Evolutionary conservation across 2,329 filamentous ascomycete genomes (phyloP).

Genomic region (Massarina eburnea): DNA sequence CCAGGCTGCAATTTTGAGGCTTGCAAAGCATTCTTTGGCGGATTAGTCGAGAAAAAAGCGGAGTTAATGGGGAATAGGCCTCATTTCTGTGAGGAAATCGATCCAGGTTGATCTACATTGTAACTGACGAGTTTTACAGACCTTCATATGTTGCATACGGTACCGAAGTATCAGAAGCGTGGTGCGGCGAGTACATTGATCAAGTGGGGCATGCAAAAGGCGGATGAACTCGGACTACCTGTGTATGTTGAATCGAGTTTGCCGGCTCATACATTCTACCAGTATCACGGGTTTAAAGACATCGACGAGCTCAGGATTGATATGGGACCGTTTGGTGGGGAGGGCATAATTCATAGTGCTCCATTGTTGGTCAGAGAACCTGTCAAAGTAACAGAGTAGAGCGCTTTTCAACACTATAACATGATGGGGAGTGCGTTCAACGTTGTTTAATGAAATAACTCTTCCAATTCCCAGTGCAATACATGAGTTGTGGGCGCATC

Average conservation of each 20-base stretch:
- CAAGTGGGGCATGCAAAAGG: slow-evolving; percentile 22
- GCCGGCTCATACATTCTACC: slow-evolving; percentile 22
- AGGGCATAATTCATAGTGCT: slow-evolving; percentile 12
- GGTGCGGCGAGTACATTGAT: slow-evolving; percentile 28
- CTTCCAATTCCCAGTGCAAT: no score
- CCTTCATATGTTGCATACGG: slow-evolving; percentile 30
- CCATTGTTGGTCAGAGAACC: slow-evolving; percentile 30
- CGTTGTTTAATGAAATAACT: no score
- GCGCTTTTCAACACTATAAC: not conserved
- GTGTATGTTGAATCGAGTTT: slow-evolving; percentile 29
- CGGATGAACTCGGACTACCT: slow-evolving; percentile 25
- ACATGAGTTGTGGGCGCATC: no score
- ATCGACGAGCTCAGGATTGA: slow-evolving; percentile 19
- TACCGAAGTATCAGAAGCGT: slow-evolving; percentile 25
- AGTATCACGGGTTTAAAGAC: slow-evolving; percentile 29
- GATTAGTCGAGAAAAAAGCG: slow-evolving; percentile 18
- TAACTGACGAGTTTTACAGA: slow-evolving; percentile 13
- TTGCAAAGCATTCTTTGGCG: slow-evolving; percentile 25
- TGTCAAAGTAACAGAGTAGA: not conserved
- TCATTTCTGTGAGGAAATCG: slow-evolving; percentile 25
- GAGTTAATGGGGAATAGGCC: slow-evolving; percentile 21
- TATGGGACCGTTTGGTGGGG: slow-evolving; percentile 19
- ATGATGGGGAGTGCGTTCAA: no score
- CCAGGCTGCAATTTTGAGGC: slow-evolving; percentile 25
- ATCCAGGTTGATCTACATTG: not conserved